A percentile compares a stretch with the other conserved stretches of the same genome.
These are phyloP conservation scores for Podila minutissima DNA, from an alignment of 192 early-diverging fungal genomes.

Conservation along the genomic window DNA sequence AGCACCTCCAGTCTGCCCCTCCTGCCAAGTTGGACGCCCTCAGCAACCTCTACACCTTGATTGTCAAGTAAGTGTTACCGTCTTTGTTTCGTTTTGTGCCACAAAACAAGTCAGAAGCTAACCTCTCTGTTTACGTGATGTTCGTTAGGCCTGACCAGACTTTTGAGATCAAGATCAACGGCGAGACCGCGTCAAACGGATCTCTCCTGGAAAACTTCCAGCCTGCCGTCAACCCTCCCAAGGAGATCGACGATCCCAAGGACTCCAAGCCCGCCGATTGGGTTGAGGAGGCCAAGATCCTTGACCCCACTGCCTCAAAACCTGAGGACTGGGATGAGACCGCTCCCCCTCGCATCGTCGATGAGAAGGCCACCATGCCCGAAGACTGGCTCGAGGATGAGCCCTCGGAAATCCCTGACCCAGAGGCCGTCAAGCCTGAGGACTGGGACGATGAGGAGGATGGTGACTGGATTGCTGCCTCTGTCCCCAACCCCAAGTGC, in stretches of 20 bases:
- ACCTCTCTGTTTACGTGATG: background rate
- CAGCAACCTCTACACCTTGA: slow-evolving; percentile 82
- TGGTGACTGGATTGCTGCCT: slow-evolving; percentile 86
- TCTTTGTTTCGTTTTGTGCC: background rate
- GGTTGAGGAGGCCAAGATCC: slow-evolving; percentile 84
- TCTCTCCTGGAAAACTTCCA: slow-evolving; percentile 79
- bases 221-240: slow-evolving; percentile 89
- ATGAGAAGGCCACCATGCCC: slow-evolving; percentile 80
- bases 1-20: slow-evolving; percentile 78
- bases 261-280: slow-evolving; percentile 89
- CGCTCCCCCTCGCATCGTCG: slow-evolving; percentile 78
- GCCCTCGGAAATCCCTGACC: slow-evolving; percentile 78
- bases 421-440: slow-evolving; percentile 80
- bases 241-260: slow-evolving; percentile 72
- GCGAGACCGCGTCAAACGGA: slow-evolving; percentile 67
- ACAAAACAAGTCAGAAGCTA: background rate
- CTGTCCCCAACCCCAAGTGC: slow-evolving; percentile 83
- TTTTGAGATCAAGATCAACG: slow-evolving; percentile 81
- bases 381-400: slow-evolving; percentile 88
- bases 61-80: slow-evolving; percentile 57
- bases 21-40: slow-evolving; percentile 68
- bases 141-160: slow-evolving; percentile 72
- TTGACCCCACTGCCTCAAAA: slow-evolving; percentile 66
- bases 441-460: slow-evolving; percentile 94
- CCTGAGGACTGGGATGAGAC: slow-evolving; percentile 77